Conservation (phyloP, 2,329 filamentous ascomycete species). For the Tothia fuscella region DNA sequence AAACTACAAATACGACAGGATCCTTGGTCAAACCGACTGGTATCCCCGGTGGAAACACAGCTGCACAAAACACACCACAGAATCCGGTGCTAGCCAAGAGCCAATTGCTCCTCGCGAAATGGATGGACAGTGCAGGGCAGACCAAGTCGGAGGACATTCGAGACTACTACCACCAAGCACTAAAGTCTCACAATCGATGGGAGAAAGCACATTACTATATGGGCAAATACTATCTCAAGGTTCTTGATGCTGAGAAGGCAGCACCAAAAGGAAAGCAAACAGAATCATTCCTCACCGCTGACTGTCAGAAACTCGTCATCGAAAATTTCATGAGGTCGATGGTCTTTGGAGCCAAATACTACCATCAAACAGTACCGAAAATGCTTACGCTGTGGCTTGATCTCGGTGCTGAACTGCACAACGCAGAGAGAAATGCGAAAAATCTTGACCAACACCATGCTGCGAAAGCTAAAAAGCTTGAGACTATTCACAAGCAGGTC, state of each 20-base stretch:
- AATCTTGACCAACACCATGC: slow-evolving; percentile 19
- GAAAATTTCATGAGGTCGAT: slow-evolving; percentile 87
- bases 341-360: slow-evolving; percentile 82
- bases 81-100: slow-evolving; percentile 63
- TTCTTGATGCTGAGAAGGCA: slow-evolving; percentile 76
- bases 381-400: slow-evolving; percentile 91
- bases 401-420: slow-evolving; percentile 62
- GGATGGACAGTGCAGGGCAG: slow-evolving; percentile 91
- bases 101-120: slow-evolving; percentile 83
- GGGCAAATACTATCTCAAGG: slow-evolving; percentile 92
- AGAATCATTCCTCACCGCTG: slow-evolving; percentile 51
- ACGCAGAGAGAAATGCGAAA: slow-evolving; percentile 32
- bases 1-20: slow-evolving; percentile 17
- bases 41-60: slow-evolving; percentile 19
- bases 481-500: slow-evolving; percentile 59
- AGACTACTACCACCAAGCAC: slow-evolving; percentile 70
- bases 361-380: slow-evolving; percentile 87
- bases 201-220: slow-evolving; percentile 97
- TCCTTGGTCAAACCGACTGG: slow-evolving; percentile 26
- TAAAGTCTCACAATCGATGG: slow-evolving; percentile 60
- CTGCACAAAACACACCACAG: slow-evolving; percentile 27
- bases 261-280: slow-evolving; percentile 62
- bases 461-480: slow-evolving; percentile 28
- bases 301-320: slow-evolving; percentile 77
- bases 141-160: slow-evolving; percentile 72